Percentiles rank a stretch among this genome's conserved stretches.
Conservation (phyloP, 2,329 filamentous ascomycete genomes). For the Aspergillus spinulosporus region DNA sequence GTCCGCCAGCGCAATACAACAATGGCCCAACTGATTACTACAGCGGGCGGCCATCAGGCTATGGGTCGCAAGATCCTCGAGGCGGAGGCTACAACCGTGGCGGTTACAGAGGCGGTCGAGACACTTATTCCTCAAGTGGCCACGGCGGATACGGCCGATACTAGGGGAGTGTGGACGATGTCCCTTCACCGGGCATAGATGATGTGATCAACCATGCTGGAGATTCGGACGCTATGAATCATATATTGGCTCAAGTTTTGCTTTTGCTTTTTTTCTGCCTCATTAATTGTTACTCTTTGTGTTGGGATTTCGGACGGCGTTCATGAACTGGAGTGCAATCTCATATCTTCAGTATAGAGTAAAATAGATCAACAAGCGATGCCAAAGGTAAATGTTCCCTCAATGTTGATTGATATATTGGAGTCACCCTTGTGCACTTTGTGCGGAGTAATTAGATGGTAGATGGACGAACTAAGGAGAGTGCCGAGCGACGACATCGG, state of each 20-base stretch:
- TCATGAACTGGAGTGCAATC: slow-evolving; percentile 2
- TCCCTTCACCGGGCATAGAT: not conserved
- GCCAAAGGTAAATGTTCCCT: not conserved
- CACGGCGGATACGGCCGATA: slow-evolving; percentile 44
- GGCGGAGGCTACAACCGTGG: slow-evolving; percentile 29
- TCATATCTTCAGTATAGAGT: slow-evolving; percentile 8
- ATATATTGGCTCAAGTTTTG: slow-evolving; percentile 13
- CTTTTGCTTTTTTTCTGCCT: slow-evolving; percentile 1
- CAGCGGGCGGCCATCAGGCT: slow-evolving; percentile 28
- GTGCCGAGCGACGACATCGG: slow-evolving; percentile 19
- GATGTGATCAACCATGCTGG: not conserved
- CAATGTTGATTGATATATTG: not conserved
- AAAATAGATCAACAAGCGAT: slow-evolving; percentile 7
- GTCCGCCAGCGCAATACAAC: slow-evolving; percentile 27
- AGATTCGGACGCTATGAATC: slow-evolving; percentile 5
- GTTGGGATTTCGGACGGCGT: slow-evolving; percentile 12
- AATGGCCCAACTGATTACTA: slow-evolving; percentile 27
- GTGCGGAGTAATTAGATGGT: not conserved
- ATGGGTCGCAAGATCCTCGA: slow-evolving; percentile 27
- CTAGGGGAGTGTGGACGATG: slow-evolving; percentile 18
- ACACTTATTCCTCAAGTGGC: slow-evolving; percentile 33
- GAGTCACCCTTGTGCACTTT: no score
- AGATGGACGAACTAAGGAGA: not conserved
- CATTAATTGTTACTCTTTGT: slow-evolving; percentile 2
- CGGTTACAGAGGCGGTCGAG: slow-evolving; percentile 28